Percentiles rank a stretch among this genome's conserved stretches.
Conservation (phyloP, 2,329 filamentous ascomycete genomes). For the Trichoderma sp. region DNA sequence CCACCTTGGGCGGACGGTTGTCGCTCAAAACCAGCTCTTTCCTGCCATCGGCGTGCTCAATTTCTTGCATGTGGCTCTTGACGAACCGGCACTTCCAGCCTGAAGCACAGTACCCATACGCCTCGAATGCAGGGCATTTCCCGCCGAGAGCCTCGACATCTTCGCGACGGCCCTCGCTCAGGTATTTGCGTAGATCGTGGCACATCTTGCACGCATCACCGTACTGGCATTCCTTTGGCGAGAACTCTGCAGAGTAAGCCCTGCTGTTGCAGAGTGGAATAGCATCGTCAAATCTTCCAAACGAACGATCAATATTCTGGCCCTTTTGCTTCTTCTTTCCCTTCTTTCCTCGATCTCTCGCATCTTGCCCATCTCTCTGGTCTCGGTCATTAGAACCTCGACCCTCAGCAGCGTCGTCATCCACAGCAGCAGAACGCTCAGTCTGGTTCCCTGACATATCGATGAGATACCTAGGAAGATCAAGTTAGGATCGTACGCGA, state of each 20-base stretch:
- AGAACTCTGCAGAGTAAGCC: constrained; percentile 73
- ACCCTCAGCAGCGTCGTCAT: constrained; percentile 51
- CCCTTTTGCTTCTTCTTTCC: constrained; percentile 52
- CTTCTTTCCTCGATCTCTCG: constrained; percentile 36
- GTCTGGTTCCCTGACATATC: constrained; percentile 31
- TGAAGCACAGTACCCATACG: constrained; percentile 70
- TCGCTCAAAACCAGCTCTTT: constrained; percentile 75
- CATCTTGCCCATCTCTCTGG: constrained; percentile 58
- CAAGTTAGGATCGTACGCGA: background rate
- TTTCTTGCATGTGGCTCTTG: constrained; percentile 79
- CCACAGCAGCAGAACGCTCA: constrained; percentile 30
- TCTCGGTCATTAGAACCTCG: constrained; percentile 31
- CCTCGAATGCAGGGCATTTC: constrained; percentile 77
- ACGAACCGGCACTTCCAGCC: constrained; percentile 97
- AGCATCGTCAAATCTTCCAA: constrained; percentile 75
- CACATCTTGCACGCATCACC: constrained; percentile 77
- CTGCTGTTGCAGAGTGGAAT: constrained; percentile 75
- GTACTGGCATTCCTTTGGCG: constrained; percentile 71
- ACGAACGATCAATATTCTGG: constrained; percentile 80
- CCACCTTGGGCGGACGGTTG: constrained; percentile 23
- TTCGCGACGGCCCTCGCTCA: constrained; percentile 75
- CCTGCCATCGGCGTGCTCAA: constrained; percentile 72
- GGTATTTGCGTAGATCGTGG: constrained; percentile 82
- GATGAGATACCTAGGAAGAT: constrained; percentile 41
- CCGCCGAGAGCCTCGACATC: constrained; percentile 75